These are phyloP conservation scores for Termitomyces sp. DNA, from an alignment of 768 basidiomycete genomes.

Conservation along the genomic window DNA sequence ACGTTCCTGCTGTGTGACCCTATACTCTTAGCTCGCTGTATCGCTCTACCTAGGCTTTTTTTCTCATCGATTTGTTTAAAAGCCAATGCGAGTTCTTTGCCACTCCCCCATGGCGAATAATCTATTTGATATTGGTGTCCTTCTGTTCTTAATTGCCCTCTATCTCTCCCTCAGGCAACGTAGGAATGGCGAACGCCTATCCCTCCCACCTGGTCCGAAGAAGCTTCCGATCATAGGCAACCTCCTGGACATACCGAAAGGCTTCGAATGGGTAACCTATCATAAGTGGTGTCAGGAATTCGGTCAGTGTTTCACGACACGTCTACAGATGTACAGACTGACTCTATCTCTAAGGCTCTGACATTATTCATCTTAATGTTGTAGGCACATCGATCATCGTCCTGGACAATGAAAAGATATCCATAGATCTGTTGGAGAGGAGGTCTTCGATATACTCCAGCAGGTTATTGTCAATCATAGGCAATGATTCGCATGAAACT, in stretches of 20 bases:
- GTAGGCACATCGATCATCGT: conserved; percentile 23
- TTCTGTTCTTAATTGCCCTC: not conserved
- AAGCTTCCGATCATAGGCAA: conserved; percentile 4
- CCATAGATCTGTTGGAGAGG: conserved; percentile 23
- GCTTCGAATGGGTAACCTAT: not conserved
- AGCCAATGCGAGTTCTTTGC: not conserved
- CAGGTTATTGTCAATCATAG: not conserved
- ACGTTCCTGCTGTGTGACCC: too few species aligned
- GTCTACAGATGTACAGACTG: not conserved
- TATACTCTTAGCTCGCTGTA: too few species aligned
- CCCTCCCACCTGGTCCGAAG: not conserved
- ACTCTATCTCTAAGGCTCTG: conserved; percentile 11
- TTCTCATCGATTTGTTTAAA: not conserved
- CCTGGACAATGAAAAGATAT: conserved; percentile 19
- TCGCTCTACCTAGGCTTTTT: not conserved
- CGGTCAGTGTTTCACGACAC: not conserved
- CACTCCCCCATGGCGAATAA: not conserved
- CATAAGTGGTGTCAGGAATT: conserved; percentile 4
- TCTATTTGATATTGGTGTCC: not conserved
- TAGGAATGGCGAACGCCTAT: not conserved
- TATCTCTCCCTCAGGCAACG: not conserved
- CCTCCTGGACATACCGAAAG: not conserved
- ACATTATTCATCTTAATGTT: conserved; percentile 5
- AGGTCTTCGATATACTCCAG: conserved; percentile 21
- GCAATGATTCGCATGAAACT: not conserved